A percentile compares a stretch with the other conserved stretches of the same genome.
Conservation (phyloP, 2,329 filamentous ascomycete genomes). For the Gyromitra esculenta region DNA sequence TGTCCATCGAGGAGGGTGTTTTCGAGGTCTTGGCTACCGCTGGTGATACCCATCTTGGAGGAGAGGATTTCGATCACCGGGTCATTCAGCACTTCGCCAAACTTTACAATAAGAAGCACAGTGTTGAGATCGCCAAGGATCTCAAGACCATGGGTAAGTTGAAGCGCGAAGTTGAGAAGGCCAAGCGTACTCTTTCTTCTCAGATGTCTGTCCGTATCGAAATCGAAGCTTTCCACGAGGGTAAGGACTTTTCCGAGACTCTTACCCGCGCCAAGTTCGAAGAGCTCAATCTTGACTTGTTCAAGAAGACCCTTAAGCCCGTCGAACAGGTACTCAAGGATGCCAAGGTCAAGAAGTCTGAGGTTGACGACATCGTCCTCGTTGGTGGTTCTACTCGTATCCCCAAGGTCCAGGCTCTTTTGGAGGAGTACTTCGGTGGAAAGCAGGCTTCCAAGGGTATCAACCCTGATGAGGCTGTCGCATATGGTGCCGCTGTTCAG, state of each 20-base stretch:
- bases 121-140: slow-evolving; percentile 91
- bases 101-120: slow-evolving; percentile 98
- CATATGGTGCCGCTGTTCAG: slow-evolving; percentile 96
- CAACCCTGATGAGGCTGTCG: slow-evolving; percentile 98
- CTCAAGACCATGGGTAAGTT: slow-evolving; percentile 98
- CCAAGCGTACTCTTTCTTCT: slow-evolving; percentile 96
- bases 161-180: slow-evolving; percentile 99
- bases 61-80: slow-evolving; percentile 98
- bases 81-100: slow-evolving; percentile 97
- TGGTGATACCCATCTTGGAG: slow-evolving; percentile 96
- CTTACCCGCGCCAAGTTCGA: slow-evolving; percentile 99
- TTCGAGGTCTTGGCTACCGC: slow-evolving; percentile 95
- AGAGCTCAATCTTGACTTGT: slow-evolving; percentile 97
- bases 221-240: slow-evolving; percentile 96
- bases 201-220: slow-evolving; percentile 94
- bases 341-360: slow-evolving; percentile 93
- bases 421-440: slow-evolving; percentile 93
- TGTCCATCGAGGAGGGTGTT: slow-evolving; percentile 89
- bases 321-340: slow-evolving; percentile 99
- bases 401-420: slow-evolving; percentile 92
- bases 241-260: slow-evolving; percentile 98
- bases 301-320: slow-evolving; percentile 99
- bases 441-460: slow-evolving; percentile 99
- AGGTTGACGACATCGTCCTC: slow-evolving; percentile 95
- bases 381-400: slow-evolving; percentile 99